Base-by-base conservation (phyloP, 441 rosid species). In the Hura crepitans region DNA sequence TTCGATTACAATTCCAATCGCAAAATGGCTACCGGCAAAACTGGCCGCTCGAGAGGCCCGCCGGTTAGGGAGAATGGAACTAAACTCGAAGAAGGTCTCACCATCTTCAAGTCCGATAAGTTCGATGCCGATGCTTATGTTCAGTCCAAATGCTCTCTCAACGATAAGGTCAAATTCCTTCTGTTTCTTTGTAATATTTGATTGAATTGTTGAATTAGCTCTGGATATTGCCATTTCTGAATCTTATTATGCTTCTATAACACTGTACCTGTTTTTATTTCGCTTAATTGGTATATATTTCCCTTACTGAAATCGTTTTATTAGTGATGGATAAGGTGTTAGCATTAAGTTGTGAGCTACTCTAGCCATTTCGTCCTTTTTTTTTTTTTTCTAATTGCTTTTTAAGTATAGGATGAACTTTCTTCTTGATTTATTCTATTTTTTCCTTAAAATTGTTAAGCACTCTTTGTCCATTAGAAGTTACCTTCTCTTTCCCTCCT, bases 121-220 rank as follows among this genome's bases (percentile, higher is more conserved):
- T 96, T 92, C 83, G 91, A 96, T 74, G 93, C 98, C 73, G 96
- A 93, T 49, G 81, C 88, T 68, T 96, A 81, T 81, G 90, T 96
- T 66, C 96, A 93, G 84, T 84, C 98, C 73, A 96, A 88, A 82
- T 92, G 97, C 76, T 81, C 98, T 51, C 93, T 96, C 79, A 87
- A 84, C 85, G 99, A 96, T 71, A 96, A 93, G 96, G 99, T 95
- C 59, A 31, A 30, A 23, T 39, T 27, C 23, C 25, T 15, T 42
- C 35, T 42, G 0, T 43, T 23, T 28, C 2, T 39, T 37, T 5
- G 2, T 20, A 2, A 35, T 20, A 10, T 15, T 58, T 28, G 42
- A 58, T 8, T 60, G 14, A 37, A 37, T 1, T 17, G 9, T 14
- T 30, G 20, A 20, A 18, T 33, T 35, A 17, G 17, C 25, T 62